Conservation (phyloP, 352 stramenopile genomes). For the Pythium apleroticum region DNA sequence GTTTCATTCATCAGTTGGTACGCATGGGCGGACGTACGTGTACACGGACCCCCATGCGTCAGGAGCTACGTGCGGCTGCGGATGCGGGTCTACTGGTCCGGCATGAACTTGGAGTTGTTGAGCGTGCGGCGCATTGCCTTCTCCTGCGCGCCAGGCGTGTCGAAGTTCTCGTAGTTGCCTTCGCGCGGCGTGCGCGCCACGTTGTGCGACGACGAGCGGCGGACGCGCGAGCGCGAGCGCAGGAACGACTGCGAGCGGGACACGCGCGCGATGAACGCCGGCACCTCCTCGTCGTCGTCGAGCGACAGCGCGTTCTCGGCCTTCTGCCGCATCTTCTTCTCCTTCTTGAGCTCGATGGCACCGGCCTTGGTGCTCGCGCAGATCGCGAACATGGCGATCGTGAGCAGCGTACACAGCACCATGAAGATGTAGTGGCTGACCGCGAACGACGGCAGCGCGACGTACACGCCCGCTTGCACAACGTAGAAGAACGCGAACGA, state of each 20-base stretch:
- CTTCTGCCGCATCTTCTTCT: constrained; percentile 77
- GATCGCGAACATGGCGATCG: constrained; percentile 72
- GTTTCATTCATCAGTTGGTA: constrained; percentile 1
- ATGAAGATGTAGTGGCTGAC: constrained; percentile 79
- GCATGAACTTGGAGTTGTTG: constrained; percentile 24
- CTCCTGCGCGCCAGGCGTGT: constrained; percentile 49
- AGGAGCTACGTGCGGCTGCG: background rate
- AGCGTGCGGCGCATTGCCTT: constrained; percentile 26
- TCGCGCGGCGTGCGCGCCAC: constrained; percentile 47
- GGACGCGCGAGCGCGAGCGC: constrained; percentile 71
- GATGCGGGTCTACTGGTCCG: constrained; percentile 4
- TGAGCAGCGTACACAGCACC: constrained; percentile 63
- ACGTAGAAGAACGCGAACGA: constrained; percentile 80
- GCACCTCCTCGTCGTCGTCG: constrained; percentile 42
- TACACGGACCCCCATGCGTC: too few species aligned
- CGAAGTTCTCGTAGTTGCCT: constrained; percentile 78
- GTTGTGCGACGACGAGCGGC: constrained; percentile 63
- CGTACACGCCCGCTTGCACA: constrained; percentile 64
- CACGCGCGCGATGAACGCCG: constrained; percentile 47
- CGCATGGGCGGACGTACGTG: background rate
- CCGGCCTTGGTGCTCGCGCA: constrained; percentile 80
- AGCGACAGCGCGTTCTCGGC: constrained; percentile 37
- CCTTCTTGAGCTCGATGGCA: constrained; percentile 83
- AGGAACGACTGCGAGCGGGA: constrained; percentile 83
- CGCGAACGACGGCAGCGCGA: constrained; percentile 66